Conservation (phyloP, 768 basidiomycete species). For the Sarcodon sp. region DNA sequence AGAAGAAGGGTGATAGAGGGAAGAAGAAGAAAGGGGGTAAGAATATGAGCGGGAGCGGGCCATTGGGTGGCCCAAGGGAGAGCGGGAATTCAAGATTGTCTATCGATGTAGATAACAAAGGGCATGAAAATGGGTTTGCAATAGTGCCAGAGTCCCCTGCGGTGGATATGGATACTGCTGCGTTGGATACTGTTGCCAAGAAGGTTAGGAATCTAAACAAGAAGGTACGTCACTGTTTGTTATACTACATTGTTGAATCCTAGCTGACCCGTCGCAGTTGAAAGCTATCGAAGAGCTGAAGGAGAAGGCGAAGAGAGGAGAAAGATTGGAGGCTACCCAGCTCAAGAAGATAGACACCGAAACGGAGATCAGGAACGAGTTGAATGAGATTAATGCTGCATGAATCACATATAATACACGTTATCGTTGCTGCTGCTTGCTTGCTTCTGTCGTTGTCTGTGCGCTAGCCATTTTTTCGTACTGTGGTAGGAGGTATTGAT, state of each 20-base stretch:
- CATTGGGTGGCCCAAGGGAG: neutral
- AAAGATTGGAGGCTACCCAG: constrained; percentile 89
- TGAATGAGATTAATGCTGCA: constrained; percentile 25
- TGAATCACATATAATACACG: neutral
- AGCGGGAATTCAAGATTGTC: too few relatives aligned
- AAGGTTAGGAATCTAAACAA: constrained; percentile 92
- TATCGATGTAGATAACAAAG: constrained; percentile 15
- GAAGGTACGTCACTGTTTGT: constrained; percentile 46
- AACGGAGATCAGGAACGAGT: constrained; percentile 71
- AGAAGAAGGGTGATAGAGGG: constrained; percentile 26
- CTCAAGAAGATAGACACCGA: constrained; percentile 95
- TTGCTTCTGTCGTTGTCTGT: too few relatives aligned
- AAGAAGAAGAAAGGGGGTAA: constrained; percentile 46
- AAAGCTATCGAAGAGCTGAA: constrained; percentile 99
- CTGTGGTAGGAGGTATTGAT: too few relatives aligned
- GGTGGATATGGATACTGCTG: constrained; percentile 35
- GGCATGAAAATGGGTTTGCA: constrained; percentile 2
- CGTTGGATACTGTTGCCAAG: constrained; percentile 77
- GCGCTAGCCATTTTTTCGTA: too few relatives aligned
- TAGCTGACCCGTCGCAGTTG: constrained; percentile 36
- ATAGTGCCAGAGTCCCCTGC: constrained; percentile 32
- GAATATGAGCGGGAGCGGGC: constrained; percentile 31
- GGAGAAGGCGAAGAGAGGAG: constrained; percentile 80
- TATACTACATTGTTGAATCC: neutral
- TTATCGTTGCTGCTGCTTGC: too few relatives aligned